These are phyloP conservation scores for Neonothopanus nambi DNA, from an alignment of 1,284 basidiomycete genomes.

Conservation along the genomic window DNA sequence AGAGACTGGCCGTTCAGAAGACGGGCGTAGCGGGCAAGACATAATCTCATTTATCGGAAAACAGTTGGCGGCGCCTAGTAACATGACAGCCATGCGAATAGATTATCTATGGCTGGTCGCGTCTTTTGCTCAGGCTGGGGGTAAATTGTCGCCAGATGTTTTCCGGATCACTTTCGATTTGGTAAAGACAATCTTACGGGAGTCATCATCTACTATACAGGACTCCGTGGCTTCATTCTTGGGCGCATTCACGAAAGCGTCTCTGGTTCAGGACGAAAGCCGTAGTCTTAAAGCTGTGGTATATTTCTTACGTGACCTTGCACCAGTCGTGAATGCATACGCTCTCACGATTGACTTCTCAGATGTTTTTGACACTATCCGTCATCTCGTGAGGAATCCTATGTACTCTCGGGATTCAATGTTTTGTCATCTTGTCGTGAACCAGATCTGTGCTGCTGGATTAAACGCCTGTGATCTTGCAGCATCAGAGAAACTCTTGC, in stretches of 20 bases:
- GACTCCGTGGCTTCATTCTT: conserved; percentile 50
- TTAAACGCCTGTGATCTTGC: conserved; percentile 58
- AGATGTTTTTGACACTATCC: conserved; percentile 57
- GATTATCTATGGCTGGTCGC: conserved; percentile 67
- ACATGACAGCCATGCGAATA: conserved; percentile 57
- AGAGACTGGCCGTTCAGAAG: conserved; percentile 36
- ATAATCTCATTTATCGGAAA: conserved; percentile 31
- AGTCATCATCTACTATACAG: conserved; percentile 32
- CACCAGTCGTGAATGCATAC: conserved; percentile 57
- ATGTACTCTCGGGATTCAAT: conserved; percentile 50
- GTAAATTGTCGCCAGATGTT: conserved; percentile 46
- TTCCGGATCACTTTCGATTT: conserved; percentile 59
- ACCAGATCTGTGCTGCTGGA: conserved; percentile 58
- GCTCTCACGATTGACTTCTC: conserved; percentile 61
- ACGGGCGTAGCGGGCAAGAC: conserved; percentile 26
- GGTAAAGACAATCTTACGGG: conserved; percentile 59
- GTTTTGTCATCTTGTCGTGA: conserved; percentile 57
- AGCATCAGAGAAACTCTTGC: conserved; percentile 51
- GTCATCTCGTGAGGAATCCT: conserved; percentile 46
- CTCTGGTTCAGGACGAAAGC: conserved; percentile 44
- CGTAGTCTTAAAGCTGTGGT: conserved; percentile 51
- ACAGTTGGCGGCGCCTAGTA: conserved; percentile 44
- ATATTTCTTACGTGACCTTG: conserved; percentile 55
- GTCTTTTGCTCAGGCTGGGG: conserved; percentile 57
- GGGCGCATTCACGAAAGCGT: conserved; percentile 45